These are phyloP conservation scores for Ceratobasidium sp. DNA, from an alignment of 1,284 basidiomycete genomes.

Conservation along the genomic window DNA sequence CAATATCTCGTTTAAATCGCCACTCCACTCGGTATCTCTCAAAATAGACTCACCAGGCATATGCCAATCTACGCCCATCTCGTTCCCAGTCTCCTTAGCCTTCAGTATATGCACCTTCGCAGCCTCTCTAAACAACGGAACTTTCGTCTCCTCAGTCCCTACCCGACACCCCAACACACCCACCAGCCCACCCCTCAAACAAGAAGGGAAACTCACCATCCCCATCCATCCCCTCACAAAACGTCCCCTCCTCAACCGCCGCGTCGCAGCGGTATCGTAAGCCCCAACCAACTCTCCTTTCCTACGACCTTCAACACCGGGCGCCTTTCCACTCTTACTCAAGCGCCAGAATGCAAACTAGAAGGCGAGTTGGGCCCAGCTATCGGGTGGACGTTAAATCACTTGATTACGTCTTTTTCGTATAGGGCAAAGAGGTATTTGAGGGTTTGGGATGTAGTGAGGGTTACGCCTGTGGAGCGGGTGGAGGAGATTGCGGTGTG, in stretches of 20 bases:
- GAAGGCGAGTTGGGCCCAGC: constrained; percentile 92
- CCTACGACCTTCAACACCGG: constrained; percentile 58
- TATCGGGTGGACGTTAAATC: constrained; percentile 86
- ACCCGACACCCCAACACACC: not conserved
- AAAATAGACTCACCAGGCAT: constrained; percentile 68
- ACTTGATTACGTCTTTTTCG: constrained; percentile 90
- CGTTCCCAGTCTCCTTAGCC: constrained; percentile 79
- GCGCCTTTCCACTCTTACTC: constrained; percentile 50
- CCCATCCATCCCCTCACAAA: constrained; percentile 79
- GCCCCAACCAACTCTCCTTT: constrained; percentile 67
- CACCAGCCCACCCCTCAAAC: not conserved
- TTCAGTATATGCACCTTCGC: constrained; percentile 76
- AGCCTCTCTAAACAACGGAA: constrained; percentile 73
- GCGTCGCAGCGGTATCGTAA: constrained; percentile 90
- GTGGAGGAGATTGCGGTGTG: constrained; percentile 69
- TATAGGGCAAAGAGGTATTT: constrained; percentile 78
- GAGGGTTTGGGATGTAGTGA: constrained; percentile 78
- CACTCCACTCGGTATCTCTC: not conserved
- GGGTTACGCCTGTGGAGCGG: constrained; percentile 68
- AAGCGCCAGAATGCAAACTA: constrained; percentile 88
- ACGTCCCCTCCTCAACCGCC: constrained; percentile 86
- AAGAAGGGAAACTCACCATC: constrained; percentile 51
- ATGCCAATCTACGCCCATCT: constrained; percentile 86
- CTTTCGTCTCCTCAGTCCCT: constrained; percentile 62
- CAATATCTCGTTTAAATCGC: constrained; percentile 2